These are phyloP conservation scores for Phanerochaete sordida DNA, from an alignment of 768 basidiomycete genomes.

Conservation along the genomic window DNA sequence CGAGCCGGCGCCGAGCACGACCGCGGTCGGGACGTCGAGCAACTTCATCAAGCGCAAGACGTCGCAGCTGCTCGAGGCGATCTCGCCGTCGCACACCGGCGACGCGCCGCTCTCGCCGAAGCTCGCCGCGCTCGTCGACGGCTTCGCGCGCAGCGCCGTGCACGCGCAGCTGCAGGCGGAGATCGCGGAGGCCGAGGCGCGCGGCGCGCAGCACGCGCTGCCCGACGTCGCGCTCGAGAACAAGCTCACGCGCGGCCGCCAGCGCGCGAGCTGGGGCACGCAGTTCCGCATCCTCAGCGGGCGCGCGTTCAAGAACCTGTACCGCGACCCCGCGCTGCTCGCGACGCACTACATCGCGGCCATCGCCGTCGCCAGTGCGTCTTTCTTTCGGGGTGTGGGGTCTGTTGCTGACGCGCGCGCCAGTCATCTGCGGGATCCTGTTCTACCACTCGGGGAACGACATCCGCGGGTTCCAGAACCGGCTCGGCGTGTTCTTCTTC, in stretches of 20 bases:
- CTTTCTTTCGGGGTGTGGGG: constrained; percentile 1
- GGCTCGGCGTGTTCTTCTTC: constrained; percentile 96
- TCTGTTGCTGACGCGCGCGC: neutral
- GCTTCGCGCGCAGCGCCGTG: constrained; percentile 66
- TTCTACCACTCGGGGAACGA: constrained; percentile 91
- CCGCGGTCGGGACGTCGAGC: constrained; percentile 39
- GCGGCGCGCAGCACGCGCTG: constrained; percentile 38
- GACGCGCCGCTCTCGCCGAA: constrained; percentile 46
- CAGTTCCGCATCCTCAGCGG: constrained; percentile 96
- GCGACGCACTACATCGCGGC: constrained; percentile 87
- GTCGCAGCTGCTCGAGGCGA: constrained; percentile 64
- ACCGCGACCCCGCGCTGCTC: constrained; percentile 90
- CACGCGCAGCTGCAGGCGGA: constrained; percentile 61
- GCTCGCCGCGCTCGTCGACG: constrained; percentile 68
- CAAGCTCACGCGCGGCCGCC: constrained; percentile 60
- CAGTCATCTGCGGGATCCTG: constrained; percentile 91
- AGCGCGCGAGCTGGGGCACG: constrained; percentile 81
- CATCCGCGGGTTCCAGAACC: constrained; percentile 96
- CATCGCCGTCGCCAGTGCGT: constrained; percentile 78
- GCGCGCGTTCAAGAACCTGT: constrained; percentile 96
- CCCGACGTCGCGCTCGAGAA: constrained; percentile 72
- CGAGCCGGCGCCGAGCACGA: constrained; percentile 47
- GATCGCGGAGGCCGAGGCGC: constrained; percentile 43
- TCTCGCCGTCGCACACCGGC: constrained; percentile 34
- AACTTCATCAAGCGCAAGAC: constrained; percentile 66